Evolutionary conservation across 2,329 filamentous ascomycete species (phyloP).

Genomic region (Polytolypa hystricis): DNA sequence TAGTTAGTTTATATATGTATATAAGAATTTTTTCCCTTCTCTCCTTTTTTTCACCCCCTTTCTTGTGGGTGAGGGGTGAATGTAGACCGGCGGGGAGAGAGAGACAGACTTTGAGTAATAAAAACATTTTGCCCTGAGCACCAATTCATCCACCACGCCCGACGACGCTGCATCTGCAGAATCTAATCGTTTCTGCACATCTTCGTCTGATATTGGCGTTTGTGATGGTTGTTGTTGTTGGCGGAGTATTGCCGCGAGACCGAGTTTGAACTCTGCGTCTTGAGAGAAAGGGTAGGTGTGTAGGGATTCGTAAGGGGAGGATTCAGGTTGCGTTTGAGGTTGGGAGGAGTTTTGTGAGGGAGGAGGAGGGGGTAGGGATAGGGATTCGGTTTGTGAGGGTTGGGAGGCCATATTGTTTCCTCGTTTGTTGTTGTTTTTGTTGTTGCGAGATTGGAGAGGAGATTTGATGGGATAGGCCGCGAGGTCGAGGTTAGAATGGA

Average conservation of each 20-base stretch:
- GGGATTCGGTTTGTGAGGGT: constrained; percentile 2
- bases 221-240: constrained; percentile 22
- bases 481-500: background rate
- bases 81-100: background rate
- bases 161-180: background rate
- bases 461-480: background rate
- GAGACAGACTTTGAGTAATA: constrained; percentile 33
- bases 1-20: background rate
- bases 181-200: too few relatives aligned
- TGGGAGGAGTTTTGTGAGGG: constrained; percentile 2
- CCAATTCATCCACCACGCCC: constrained; percentile 28
- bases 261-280: constrained; percentile 36
- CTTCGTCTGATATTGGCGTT: constrained; percentile 26
- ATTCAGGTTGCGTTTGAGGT: background rate
- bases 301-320: constrained; percentile 22
- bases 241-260: constrained; percentile 37
- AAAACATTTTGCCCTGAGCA: constrained; percentile 38
- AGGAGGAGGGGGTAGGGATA: constrained; percentile 1
- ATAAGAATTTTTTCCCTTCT: background rate
- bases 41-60: too few relatives aligned
- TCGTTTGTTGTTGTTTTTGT: background rate
- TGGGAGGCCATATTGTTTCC: constrained; percentile 6
- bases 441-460: background rate
- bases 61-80: too few relatives aligned
- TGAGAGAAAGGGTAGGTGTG: constrained; percentile 29